Percentiles rank a stretch among this genome's conserved stretches.
Conservation (phyloP, 345 rosid species). For the Salix arbutifolia region DNA sequence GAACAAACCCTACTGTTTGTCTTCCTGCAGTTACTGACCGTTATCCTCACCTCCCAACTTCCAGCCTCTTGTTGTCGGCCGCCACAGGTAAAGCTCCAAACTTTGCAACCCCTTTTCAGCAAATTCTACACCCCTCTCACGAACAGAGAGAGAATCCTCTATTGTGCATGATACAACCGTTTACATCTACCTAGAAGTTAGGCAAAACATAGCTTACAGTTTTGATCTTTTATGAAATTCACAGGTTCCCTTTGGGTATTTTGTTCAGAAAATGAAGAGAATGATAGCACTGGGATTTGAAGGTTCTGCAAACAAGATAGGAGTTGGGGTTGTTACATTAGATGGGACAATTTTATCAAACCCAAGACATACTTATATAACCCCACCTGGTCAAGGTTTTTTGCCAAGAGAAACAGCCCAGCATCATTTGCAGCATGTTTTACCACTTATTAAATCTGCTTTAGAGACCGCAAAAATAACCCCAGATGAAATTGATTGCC, state of each 20-base stretch:
- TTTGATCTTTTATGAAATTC: background rate
- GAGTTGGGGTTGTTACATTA: conserved; percentile 75
- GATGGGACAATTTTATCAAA: conserved; percentile 82
- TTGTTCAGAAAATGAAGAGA: conserved; percentile 45
- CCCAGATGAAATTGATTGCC: conserved; percentile 72
- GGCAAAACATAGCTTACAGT: background rate
- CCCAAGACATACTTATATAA: conserved; percentile 92
- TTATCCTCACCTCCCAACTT: background rate
- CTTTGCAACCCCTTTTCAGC: background rate
- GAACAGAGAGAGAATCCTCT: background rate
- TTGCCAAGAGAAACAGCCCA: conserved; percentile 94
- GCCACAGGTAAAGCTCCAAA: background rate
- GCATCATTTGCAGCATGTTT: conserved; percentile 76
- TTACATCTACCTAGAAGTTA: background rate
- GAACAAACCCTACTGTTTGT: background rate
- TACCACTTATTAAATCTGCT: conserved; percentile 78
- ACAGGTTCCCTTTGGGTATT: background rate
- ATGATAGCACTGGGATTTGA: conserved; percentile 85
- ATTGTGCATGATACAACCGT: background rate
- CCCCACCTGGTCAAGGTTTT: conserved; percentile 96
- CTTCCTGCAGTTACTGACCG: background rate
- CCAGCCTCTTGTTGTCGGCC: background rate
- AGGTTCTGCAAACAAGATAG: conserved; percentile 95
- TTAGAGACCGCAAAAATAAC: conserved; percentile 56
- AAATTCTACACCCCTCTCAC: background rate